phyloP scores from a whole-genome alignment of 108 stramenopile species.

The Nannochloropsis oceanica region DNA sequence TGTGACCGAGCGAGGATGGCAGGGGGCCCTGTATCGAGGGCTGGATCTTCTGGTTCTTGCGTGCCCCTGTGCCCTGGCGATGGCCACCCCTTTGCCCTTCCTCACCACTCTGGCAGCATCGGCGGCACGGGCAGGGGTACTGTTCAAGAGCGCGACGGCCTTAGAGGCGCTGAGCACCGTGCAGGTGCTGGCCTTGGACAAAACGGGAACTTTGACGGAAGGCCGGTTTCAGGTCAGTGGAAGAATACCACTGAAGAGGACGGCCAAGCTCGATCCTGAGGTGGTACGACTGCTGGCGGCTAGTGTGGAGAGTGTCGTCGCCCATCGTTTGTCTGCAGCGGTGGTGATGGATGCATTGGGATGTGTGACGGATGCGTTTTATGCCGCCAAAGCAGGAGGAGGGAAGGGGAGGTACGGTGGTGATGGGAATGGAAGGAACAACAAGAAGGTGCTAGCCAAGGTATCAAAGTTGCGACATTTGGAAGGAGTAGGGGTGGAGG shows the following conservation, averaged over 20 bases:
- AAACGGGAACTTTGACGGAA: neutral
- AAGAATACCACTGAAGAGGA: neutral
- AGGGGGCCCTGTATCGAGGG: neutral
- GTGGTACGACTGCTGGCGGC: neutral
- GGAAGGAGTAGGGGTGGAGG: neutral
- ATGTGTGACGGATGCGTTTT: neutral
- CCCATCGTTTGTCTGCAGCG: neutral
- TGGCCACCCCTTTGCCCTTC: neutral
- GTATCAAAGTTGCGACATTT: neutral
- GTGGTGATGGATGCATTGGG: neutral
- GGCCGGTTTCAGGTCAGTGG: neutral
- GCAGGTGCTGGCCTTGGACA: neutral
- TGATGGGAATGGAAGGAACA: neutral
- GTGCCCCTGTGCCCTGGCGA: neutral
- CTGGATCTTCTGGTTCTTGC: neutral
- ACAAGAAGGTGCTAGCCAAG: neutral
- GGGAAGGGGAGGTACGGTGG: neutral
- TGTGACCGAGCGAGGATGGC: neutral
- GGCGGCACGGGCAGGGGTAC: neutral
- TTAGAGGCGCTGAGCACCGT: neutral
- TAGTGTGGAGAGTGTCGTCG: neutral
- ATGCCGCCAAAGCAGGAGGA: neutral
- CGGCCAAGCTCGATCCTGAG: neutral
- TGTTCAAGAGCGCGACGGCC: neutral
- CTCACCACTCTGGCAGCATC: neutral